Base-by-base conservation (phyloP, 2,329 filamentous ascomycete species). In the Epichloe baconii region DNA sequence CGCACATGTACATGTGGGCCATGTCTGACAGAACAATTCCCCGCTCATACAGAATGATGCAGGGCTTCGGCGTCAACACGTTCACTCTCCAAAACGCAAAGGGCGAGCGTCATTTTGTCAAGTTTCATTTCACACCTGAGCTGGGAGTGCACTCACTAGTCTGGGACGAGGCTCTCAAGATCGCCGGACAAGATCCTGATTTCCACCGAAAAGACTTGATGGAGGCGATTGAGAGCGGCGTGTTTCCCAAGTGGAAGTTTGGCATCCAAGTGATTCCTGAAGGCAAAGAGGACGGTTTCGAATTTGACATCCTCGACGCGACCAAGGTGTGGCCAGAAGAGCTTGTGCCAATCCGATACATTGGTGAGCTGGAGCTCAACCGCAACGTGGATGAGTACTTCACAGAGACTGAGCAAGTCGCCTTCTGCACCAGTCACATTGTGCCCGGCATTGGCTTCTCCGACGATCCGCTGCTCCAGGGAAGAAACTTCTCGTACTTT, bases 301-400 rank as follows among this genome's bases (percentile, higher is more conserved):
- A 91, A 6, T 91, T 93, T 54, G 88, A 93, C 59, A 83, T 91
- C 34, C 77, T 94, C 1, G 88, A 94, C 57, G 83, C 87, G 1
- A 94, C 88, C 38, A 93, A 94, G 69, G 67, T 91, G 26, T 93
- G 87, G 86, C 88, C 87, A 0, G 85, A 93, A 62, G 84, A 91
- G 12, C 67, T 82, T 0, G 71, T 89, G 0, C 87, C 87, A 0
- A 74, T 91, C 19, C 77, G 83, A 7, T 87, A 88, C 61, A 86
- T 94, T 51, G 88, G 86, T 40, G 79, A 90, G 65, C 64, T 94
- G 1, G 83, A 90, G 62, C 75, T 94, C 5, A 90, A 93, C 72
- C 77, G 78, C 50, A 91, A 88, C 53, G 74, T 85, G 1, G 86
- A 91, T 56, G 86, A 94, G 62, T 93, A 78, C 70, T 93, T 93